A percentile compares a stretch with the other conserved stretches of the same genome.
Conservation (phyloP, 176 grass and related monocot genomes). For the Triticum monococcum region DNA sequence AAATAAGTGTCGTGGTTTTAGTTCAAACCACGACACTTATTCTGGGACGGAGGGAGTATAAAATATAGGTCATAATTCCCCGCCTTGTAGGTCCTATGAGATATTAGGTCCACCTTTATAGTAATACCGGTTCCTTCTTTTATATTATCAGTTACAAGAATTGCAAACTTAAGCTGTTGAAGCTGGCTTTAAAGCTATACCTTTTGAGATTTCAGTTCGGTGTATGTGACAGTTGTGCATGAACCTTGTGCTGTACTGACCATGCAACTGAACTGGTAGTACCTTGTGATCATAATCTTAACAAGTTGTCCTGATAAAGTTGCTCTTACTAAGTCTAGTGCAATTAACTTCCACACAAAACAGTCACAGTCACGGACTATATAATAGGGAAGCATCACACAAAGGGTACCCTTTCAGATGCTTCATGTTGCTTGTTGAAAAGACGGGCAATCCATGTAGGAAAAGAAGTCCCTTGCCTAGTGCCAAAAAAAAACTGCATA, state of each 20-base stretch:
- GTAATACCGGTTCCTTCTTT: background rate
- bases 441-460: background rate
- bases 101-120: background rate
- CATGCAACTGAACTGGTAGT: background rate
- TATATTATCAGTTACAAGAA: background rate
- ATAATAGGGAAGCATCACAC: background rate
- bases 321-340: background rate
- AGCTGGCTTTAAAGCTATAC: background rate
- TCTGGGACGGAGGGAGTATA: background rate
- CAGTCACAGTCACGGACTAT: background rate
- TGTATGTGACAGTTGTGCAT: background rate
- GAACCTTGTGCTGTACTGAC: background rate
- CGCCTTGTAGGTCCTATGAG: background rate
- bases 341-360: conserved; percentile 1
- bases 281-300: background rate
- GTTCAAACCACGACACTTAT: too few relatives aligned
- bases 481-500: background rate
- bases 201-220: background rate
- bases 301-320: background rate
- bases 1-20: too few relatives aligned
- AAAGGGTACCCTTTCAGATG: background rate
- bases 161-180: background rate
- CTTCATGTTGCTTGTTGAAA: conserved; percentile 6
- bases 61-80: background rate
- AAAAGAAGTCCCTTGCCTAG: background rate